phyloP scores from a whole-genome alignment of 148 eudicot species.

The Vaccinium vitisidaea region DNA sequence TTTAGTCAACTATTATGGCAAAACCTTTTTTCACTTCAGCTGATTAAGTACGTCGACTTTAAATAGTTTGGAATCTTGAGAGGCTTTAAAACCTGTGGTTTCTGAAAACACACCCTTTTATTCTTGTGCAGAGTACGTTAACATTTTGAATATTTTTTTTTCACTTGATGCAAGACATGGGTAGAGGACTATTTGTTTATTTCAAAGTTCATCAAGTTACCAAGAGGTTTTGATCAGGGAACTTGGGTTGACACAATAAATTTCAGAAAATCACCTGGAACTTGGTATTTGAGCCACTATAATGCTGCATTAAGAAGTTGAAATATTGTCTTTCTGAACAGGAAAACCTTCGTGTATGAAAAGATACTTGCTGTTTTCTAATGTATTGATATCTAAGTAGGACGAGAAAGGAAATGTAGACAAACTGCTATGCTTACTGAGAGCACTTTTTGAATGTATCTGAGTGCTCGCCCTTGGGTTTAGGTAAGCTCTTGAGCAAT shows the following conservation, averaged over 20 bases:
- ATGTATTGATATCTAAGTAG: background rate
- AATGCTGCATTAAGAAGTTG: background rate
- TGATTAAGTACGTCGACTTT: background rate
- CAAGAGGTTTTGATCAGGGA: conserved; percentile 6
- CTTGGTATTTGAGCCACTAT: conserved; percentile 2
- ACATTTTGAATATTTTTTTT: background rate
- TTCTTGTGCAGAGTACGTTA: background rate
- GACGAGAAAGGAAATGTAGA: background rate
- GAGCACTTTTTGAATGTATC: no score
- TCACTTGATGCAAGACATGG: background rate
- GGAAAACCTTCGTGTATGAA: background rate
- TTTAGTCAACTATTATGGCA: background rate
- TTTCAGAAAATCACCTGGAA: background rate
- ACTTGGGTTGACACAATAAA: conserved; percentile 3
- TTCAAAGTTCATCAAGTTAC: background rate
- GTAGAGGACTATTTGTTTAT: background rate
- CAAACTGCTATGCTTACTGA: background rate
- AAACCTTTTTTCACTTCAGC: background rate
- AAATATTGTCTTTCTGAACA: background rate
- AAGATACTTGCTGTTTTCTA: background rate
- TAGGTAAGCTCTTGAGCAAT: background rate
- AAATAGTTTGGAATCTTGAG: background rate
- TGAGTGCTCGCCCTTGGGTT: background rate
- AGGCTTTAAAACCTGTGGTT: conserved; percentile 11
- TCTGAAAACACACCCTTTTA: background rate